Conservation (phyloP, 108 stramenopile species). For the Chaetoceros muelleri region DNA sequence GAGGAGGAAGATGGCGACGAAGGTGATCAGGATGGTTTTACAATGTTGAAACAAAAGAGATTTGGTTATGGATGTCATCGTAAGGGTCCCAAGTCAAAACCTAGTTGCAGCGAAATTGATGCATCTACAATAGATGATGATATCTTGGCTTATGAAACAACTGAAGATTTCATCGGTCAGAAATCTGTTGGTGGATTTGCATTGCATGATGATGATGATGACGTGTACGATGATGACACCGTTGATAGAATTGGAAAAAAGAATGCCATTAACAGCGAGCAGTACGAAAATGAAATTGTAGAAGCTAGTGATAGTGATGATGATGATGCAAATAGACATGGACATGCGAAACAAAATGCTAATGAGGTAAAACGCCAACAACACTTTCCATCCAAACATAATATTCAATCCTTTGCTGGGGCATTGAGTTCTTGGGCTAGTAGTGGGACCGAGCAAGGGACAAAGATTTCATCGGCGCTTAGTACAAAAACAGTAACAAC, state of each 20-base stretch:
- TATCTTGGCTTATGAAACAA: slow-evolving; percentile 35
- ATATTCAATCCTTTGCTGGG: slow-evolving; percentile 1
- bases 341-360: background rate
- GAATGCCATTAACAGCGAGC: slow-evolving; percentile 19
- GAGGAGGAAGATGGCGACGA: slow-evolving; percentile 3
- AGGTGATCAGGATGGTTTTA: background rate
- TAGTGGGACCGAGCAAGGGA: background rate
- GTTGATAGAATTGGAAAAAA: slow-evolving; percentile 1
- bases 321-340: slow-evolving; percentile 1
- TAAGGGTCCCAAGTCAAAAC: background rate
- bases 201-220: slow-evolving; percentile 75
- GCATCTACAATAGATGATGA: slow-evolving; percentile 8
- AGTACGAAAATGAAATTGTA: slow-evolving; percentile 34
- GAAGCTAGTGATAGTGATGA: slow-evolving; percentile 28
- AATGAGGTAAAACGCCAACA: background rate
- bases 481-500: background rate
- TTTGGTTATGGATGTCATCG: slow-evolving; percentile 3
- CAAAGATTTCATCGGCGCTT: background rate
- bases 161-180: slow-evolving; percentile 65
- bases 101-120: slow-evolving; percentile 9
- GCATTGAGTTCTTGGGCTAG: slow-evolving; percentile 13
- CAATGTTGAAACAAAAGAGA: background rate
- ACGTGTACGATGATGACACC: slow-evolving; percentile 47
- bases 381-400: background rate
- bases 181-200: slow-evolving; percentile 70